Percentiles rank a stretch among this genome's conserved stretches.
Conservation (phyloP, 805 yeast genomes). For the Nakazawaea molendinolei region DNA sequence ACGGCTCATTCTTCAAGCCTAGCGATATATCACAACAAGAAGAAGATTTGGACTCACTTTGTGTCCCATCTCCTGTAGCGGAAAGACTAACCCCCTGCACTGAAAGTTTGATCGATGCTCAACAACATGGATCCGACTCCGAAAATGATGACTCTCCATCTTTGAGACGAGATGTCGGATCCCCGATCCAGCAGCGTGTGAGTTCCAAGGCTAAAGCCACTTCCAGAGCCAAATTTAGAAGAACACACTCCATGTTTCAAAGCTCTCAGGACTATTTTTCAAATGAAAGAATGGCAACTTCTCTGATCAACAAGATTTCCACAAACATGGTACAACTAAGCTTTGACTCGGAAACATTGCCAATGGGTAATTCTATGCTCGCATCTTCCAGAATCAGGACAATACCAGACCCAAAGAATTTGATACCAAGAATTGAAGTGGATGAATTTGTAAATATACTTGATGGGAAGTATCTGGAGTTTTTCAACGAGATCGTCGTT, state of each 20-base stretch:
- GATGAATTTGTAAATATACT: slow-evolving; percentile 51
- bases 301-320: slow-evolving; percentile 11
- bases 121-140: slow-evolving; percentile 11
- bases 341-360: slow-evolving; percentile 5
- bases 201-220: slow-evolving; percentile 17
- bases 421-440: slow-evolving; percentile 63
- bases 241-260: slow-evolving; percentile 68
- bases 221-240: slow-evolving; percentile 38
- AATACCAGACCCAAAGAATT: slow-evolving; percentile 43
- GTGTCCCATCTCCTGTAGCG: slow-evolving; percentile 21
- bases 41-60: slow-evolving; percentile 16
- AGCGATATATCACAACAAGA: slow-evolving; percentile 1
- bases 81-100: slow-evolving; percentile 13
- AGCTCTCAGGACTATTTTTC: slow-evolving; percentile 13
- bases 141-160: slow-evolving; percentile 13
- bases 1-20: slow-evolving; percentile 10
- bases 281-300: slow-evolving; percentile 7
- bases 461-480: slow-evolving; percentile 40
- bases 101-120: slow-evolving; percentile 1
- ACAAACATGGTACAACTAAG: slow-evolving; percentile 8
- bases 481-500: slow-evolving; percentile 51
- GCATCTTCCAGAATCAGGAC: slow-evolving; percentile 28
- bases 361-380: slow-evolving; percentile 17
- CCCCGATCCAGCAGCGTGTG: slow-evolving; percentile 30
- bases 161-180: slow-evolving; percentile 26